A percentile compares a stretch with the other conserved stretches of the same genome.
These are phyloP conservation scores for Scheffersomyces lignicola DNA, from an alignment of 1,139 yeast genomes.

Conservation along the genomic window DNA sequence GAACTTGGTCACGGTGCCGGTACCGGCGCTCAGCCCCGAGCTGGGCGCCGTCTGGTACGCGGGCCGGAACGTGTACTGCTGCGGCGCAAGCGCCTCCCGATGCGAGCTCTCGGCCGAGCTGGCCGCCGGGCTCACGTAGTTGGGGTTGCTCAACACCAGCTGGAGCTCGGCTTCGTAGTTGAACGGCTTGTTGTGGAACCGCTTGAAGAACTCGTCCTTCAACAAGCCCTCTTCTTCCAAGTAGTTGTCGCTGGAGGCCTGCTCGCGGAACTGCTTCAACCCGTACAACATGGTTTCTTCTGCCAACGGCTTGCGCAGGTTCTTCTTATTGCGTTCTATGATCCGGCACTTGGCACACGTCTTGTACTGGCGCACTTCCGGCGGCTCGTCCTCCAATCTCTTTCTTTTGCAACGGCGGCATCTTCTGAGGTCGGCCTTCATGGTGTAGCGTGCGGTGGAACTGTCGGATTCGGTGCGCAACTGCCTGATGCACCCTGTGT, in stretches of 20 bases:
- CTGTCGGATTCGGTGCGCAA: too few relatives aligned
- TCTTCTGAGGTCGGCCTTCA: constrained; percentile 31
- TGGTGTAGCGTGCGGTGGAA: too few relatives aligned
- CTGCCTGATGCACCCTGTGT: too few relatives aligned
- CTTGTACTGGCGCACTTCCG: constrained; percentile 56
- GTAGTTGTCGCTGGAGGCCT: constrained; percentile 37
- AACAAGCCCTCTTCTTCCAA: constrained; percentile 40
- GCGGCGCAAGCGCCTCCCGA: constrained; percentile 4
- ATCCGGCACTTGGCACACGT: constrained; percentile 63
- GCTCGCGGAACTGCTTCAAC: constrained; percentile 48
- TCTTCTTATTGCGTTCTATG: constrained; percentile 51
- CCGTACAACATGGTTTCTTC: constrained; percentile 52
- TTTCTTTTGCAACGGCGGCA: constrained; percentile 63
- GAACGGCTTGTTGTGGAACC: constrained; percentile 18
- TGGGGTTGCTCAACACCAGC: constrained; percentile 15
- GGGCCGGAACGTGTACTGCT: constrained; percentile 5
- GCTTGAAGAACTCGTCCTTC: constrained; percentile 26
- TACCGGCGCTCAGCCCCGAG: too few relatives aligned
- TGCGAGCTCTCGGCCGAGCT: constrained; percentile 6
- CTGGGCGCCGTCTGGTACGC: not conserved
- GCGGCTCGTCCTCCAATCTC: constrained; percentile 60
- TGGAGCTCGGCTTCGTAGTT: constrained; percentile 17
- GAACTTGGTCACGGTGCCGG: too few relatives aligned
- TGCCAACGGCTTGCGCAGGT: constrained; percentile 47
- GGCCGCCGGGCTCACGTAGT: constrained; percentile 15